These are phyloP conservation scores for Yamadazyma songkhlaensis DNA, from an alignment of 1,139 yeast genomes.

Conservation along the genomic window DNA sequence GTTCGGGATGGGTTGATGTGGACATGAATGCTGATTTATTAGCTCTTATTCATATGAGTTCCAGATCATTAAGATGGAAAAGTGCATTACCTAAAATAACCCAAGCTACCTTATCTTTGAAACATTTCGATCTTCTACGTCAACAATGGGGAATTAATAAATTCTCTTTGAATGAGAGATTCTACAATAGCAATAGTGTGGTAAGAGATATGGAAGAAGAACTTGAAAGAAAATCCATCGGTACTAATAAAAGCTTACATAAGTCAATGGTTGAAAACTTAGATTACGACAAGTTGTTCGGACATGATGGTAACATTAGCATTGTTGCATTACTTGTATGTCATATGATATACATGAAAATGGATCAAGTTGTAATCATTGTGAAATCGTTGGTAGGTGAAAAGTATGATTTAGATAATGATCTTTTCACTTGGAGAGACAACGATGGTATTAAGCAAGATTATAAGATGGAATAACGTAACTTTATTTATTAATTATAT, in stretches of 20 bases:
- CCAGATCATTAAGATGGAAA: conserved; percentile 26
- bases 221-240: conserved; percentile 3
- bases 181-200: conserved; percentile 14
- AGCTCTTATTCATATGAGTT: conserved; percentile 31
- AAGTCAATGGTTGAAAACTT: conserved; percentile 21
- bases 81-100: conserved; percentile 33
- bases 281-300: conserved; percentile 26
- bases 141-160: conserved; percentile 29
- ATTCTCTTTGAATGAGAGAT: conserved; percentile 27
- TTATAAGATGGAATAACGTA: conserved; percentile 5
- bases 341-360: conserved; percentile 30
- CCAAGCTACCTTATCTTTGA: conserved; percentile 29
- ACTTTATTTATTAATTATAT: conserved; percentile 1
- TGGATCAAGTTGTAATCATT: conserved; percentile 30
- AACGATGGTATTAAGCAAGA: conserved; percentile 1
- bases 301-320: conserved; percentile 32
- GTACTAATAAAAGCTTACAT: conserved; percentile 8
- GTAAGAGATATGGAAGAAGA: background rate
- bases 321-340: conserved; percentile 28
- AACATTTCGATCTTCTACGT: conserved; percentile 28
- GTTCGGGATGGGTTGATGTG: conserved; percentile 33
- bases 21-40: conserved; percentile 32
- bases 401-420: conserved; percentile 22
- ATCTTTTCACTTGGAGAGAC: conserved; percentile 3
- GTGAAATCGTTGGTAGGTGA: conserved; percentile 39